Evolutionary conservation across 495 filamentous ascomycete genomes (phyloP), one percentile per base, ranked within the genome.

Genomic region (Trichoderma gamsii): DNA sequence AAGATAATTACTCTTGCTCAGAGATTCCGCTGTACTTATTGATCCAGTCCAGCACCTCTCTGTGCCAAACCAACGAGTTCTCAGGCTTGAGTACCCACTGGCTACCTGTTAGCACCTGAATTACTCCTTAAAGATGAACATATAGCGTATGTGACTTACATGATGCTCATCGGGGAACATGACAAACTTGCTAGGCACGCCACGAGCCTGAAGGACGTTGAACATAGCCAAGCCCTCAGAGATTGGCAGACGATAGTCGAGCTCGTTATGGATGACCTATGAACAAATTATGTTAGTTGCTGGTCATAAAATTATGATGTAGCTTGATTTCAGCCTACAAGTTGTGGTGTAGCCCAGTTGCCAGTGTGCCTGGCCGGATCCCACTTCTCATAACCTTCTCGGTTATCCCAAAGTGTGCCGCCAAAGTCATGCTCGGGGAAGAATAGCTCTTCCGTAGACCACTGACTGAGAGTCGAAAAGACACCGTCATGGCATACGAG

Each of bases 31-130:
- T 86, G 72, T 88, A 88, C 76, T 90, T 90, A 77, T 97, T 97
- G 69, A 97, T 94, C 88, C 88, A 98, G 64, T 88, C 88, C 43
- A 97, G 71, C 12, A 97, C 92, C 46, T 90, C 90, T n/a, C 83
- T 86, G 75, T 97, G 92, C 94, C 94, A 98, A 56, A 95, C 81
- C 27, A 97, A 79, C 11, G 87, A 89, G 75, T 97, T 98, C 75
- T 98, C 94, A 3, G 89, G 92, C 73, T 96, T 93, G 56, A 97
- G 72, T 25, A 98, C 93, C 91, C 91, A 98, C 78, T 96, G 12
- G 43, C 35, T 4, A 38, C 27, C 25, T 51, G 67, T 76, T 66
- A 74, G 70, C 63, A 70, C 6, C 67, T 64, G 43, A 18, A 38
- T 9, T 35, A 7, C n/a, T 5, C 23, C 11, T 15, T 21, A 13